A percentile compares a stretch with the other conserved stretches of the same genome.
Evolutionary conservation across 305 asterid genomes (phyloP).

Genomic region (Ilex paraguariensis): DNA sequence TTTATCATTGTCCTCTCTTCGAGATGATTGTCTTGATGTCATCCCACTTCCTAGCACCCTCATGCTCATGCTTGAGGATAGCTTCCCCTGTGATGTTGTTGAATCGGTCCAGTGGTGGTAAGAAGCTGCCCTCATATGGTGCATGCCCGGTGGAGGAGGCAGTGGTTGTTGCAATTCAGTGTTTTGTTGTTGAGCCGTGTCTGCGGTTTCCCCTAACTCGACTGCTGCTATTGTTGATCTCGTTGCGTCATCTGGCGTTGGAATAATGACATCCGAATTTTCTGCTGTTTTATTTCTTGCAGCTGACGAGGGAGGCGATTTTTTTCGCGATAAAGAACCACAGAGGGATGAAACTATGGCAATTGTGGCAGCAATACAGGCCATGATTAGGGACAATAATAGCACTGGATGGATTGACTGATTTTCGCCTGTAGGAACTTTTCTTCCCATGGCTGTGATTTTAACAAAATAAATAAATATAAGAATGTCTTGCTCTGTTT

Average conservation of each 20-base stretch:
- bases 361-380: slow-evolving; percentile 22
- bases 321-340: slow-evolving; percentile 27
- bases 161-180: slow-evolving; percentile 15
- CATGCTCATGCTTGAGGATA: slow-evolving; percentile 33
- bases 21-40: slow-evolving; percentile 9
- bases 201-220: slow-evolving; percentile 1
- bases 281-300: slow-evolving; percentile 7
- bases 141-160: slow-evolving; percentile 35
- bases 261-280: neutral
- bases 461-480: neutral
- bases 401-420: slow-evolving; percentile 20
- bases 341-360: slow-evolving; percentile 31
- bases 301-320: slow-evolving; percentile 1
- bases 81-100: slow-evolving; percentile 8
- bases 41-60: slow-evolving; percentile 17
- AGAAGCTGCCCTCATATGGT: slow-evolving; percentile 10
- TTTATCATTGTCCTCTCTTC: slow-evolving; percentile 14
- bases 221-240: no score
- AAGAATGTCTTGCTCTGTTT: neutral
- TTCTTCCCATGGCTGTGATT: slow-evolving; percentile 36
- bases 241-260: neutral
- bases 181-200: neutral
- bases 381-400: slow-evolving; percentile 19
- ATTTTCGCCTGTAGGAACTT: slow-evolving; percentile 20
- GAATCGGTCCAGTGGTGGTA: slow-evolving; percentile 23